Conservation (phyloP, 1,284 basidiomycete species). For the Naganishia albida region DNA sequence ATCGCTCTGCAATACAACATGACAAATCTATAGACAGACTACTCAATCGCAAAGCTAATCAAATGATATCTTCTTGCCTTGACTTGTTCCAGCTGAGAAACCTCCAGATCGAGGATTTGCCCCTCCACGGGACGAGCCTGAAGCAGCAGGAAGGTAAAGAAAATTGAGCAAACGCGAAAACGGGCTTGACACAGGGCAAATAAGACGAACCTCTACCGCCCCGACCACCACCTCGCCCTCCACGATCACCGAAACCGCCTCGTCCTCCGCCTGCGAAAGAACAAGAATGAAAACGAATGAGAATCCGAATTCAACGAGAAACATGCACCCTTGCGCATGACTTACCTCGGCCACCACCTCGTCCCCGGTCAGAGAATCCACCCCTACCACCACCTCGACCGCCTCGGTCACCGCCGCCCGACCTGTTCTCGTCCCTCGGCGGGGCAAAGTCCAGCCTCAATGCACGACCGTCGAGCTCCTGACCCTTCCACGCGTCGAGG, state of each 20-base stretch:
- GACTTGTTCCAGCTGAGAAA: too few relatives aligned
- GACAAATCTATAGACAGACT: too few relatives aligned
- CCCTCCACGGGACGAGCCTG: neutral
- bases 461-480: conserved; percentile 78
- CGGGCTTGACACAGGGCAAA: neutral
- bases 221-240: conserved; percentile 53
- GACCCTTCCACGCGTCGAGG: conserved; percentile 66
- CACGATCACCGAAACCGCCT: conserved; percentile 53
- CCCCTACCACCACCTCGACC: conserved; percentile 42
- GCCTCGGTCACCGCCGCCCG: conserved; percentile 58
- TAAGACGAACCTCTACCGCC: conserved; percentile 46
- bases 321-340: neutral
- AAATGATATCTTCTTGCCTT: too few relatives aligned
- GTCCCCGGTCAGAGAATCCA: conserved; percentile 44
- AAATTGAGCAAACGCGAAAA: too few relatives aligned
- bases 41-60: too few relatives aligned
- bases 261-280: conserved; percentile 57
- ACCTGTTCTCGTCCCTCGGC: conserved; percentile 69
- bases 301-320: neutral
- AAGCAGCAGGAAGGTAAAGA: conserved; percentile 33
- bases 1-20: too few relatives aligned
- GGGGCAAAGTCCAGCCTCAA: conserved; percentile 88
- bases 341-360: conserved; percentile 38
- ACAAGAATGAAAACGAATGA: neutral
- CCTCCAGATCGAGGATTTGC: too few relatives aligned